Percentiles rank a stretch among this genome's conserved stretches.
phyloP scores from a whole-genome alignment of 768 basidiomycete genomes.

The Kwoniella pini region DNA sequence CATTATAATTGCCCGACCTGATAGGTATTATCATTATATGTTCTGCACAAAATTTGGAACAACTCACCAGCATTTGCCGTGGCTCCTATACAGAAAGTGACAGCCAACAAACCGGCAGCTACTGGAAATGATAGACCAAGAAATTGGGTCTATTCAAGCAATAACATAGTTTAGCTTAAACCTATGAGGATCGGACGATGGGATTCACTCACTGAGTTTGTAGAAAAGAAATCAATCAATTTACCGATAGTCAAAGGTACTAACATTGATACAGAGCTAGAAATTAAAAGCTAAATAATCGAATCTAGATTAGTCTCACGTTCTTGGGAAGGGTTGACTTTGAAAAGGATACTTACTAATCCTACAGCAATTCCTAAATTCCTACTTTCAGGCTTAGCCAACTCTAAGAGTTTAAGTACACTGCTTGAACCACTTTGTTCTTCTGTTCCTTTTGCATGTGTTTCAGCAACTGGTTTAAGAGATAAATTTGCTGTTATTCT shows the following conservation, averaged over 20 bases:
- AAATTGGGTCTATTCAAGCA: constrained; percentile 59
- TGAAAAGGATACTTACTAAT: constrained; percentile 49
- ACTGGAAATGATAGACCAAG: constrained; percentile 75
- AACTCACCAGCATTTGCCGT: constrained; percentile 78
- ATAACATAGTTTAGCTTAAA: background rate
- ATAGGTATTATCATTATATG: too few relatives aligned
- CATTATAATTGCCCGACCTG: constrained; percentile 62
- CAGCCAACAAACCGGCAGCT: constrained; percentile 71
- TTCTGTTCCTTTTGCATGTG: constrained; percentile 5
- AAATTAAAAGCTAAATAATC: constrained; percentile 84
- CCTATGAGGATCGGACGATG: background rate
- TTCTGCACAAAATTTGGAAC: background rate
- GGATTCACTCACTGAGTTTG: constrained; percentile 64
- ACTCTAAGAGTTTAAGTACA: constrained; percentile 60
- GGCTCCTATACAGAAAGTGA: constrained; percentile 83
- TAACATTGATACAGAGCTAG: constrained; percentile 86
- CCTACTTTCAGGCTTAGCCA: constrained; percentile 80
- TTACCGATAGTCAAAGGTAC: constrained; percentile 91
- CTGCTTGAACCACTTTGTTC: constrained; percentile 21
- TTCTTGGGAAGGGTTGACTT: too few relatives aligned
- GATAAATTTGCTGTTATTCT: constrained; percentile 21
- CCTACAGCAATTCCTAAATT: constrained; percentile 74
- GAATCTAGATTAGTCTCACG: too few relatives aligned
- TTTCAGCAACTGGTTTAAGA: constrained; percentile 19
- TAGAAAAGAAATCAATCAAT: constrained; percentile 86